Percentiles rank a stretch among this genome's conserved stretches.
These are phyloP conservation scores for Orychophragmus violaceus DNA, from an alignment of 345 rosid genomes.

Conservation along the genomic window DNA sequence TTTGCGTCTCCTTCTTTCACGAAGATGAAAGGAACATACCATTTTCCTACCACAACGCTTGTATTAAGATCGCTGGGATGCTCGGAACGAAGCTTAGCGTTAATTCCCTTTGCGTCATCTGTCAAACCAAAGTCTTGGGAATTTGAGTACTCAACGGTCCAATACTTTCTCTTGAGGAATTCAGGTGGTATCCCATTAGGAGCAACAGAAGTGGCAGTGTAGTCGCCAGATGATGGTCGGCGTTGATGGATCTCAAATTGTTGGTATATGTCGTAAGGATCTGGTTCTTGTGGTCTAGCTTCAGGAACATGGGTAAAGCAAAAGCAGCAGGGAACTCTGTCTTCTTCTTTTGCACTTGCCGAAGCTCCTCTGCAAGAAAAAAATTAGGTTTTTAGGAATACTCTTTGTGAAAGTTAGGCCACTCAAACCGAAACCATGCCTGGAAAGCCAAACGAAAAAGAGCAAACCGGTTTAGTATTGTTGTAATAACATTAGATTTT, in stretches of 20 bases:
- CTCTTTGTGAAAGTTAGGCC: neutral
- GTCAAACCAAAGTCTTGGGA: constrained; percentile 23
- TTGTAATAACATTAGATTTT: too few species aligned
- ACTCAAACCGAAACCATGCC: too few species aligned
- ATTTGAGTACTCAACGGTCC: constrained; percentile 31
- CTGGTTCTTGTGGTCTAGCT: constrained; percentile 29
- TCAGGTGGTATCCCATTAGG: constrained; percentile 44
- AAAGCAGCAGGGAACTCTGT: constrained; percentile 37
- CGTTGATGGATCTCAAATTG: constrained; percentile 35
- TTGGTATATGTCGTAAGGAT: constrained; percentile 37
- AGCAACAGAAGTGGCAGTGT: constrained; percentile 39
- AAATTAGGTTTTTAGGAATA: neutral
- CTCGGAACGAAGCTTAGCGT: constrained; percentile 28
- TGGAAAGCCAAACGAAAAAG: too few species aligned
- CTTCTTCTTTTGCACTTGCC: constrained; percentile 30
- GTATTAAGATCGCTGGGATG: constrained; percentile 35
- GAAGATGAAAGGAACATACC: constrained; percentile 70
- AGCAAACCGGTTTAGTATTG: too few species aligned
- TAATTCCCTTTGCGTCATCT: constrained; percentile 56
- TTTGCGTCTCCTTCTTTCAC: constrained; percentile 35
- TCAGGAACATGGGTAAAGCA: constrained; percentile 30
- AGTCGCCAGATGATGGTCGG: neutral
- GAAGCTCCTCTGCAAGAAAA: constrained; percentile 40
- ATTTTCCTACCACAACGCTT: constrained; percentile 40
- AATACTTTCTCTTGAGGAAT: constrained; percentile 43